Conservation (phyloP, 208 protist species). For the Naegleria lovaniensis region DNA sequence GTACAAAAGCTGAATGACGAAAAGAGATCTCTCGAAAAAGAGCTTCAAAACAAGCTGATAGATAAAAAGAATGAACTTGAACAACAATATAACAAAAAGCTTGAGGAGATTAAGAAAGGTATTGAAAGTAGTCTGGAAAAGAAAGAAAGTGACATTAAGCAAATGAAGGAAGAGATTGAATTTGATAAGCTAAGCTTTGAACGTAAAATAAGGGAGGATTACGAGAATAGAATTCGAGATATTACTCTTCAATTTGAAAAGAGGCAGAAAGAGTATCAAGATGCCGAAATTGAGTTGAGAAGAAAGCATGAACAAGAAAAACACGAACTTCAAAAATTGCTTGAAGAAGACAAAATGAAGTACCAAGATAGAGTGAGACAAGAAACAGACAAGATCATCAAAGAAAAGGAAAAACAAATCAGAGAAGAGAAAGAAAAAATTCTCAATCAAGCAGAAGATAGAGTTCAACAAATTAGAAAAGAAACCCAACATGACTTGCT, state of each 20-base stretch:
- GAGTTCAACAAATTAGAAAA: not conserved
- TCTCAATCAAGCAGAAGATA: not conserved
- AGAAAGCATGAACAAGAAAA: conserved; percentile 9
- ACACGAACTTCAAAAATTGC: not conserved
- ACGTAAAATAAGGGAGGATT: conserved; percentile 7
- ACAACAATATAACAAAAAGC: not conserved
- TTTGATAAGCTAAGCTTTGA: not conserved
- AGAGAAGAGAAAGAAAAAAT: conserved; percentile 20
- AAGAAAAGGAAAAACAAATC: not conserved
- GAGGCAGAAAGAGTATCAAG: not conserved
- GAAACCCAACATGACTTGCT: not conserved
- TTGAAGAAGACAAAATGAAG: conserved; percentile 5
- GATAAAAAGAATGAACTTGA: conserved; percentile 15
- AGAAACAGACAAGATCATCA: not conserved
- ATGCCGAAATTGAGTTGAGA: not conserved
- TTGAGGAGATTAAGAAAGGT: not conserved
- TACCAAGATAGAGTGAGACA: not conserved
- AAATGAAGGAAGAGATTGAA: not conserved
- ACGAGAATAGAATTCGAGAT: not conserved
- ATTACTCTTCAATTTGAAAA: not conserved
- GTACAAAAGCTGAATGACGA: not conserved
- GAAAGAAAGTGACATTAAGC: not conserved
- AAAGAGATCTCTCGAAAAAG: not conserved
- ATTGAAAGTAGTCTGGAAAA: not conserved
- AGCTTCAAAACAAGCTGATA: not conserved